Base-by-base conservation (phyloP, 352 stramenopile species). In the Pythium aquatile region DNA sequence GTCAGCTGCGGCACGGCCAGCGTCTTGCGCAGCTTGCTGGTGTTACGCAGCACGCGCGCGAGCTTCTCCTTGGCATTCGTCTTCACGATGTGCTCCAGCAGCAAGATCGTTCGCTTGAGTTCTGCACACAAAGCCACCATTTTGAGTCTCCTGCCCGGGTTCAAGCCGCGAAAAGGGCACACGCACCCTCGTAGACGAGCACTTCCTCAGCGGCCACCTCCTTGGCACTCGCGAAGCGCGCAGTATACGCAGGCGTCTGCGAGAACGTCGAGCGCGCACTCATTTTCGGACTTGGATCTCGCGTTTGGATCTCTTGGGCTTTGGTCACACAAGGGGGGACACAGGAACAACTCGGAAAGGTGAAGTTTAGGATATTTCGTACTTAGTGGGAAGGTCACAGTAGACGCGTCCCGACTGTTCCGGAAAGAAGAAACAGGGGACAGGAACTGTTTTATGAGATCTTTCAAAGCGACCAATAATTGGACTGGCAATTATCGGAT, bases 31-130 rank as follows among this genome's bases (percentile, higher is more conserved):
- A 97, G 48, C 64, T 87, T 90, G 53, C 80, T 91, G 32, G 80
- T 94, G 66, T 81, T 86, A 61, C 85, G 84, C 32, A 96, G 70
- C 37, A 94, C 77, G 33, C 89, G 87, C 47, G 83, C 68, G 53
- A 94, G 80, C 65, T 94, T 93, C 55, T 95, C 87, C 70, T 93
- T 94, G 29, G 85, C 80, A 58, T 93, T 93, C 8, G 82, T 90
- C 61, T 89, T 90, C n/a, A 91, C 83, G 29, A 90, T 78, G 32
- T 73, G 74, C 51, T 94, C 86, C 32, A 94, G 73, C 46, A 93
- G 61, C 66, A 75, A 37, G 61, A 94, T 78, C 37, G 78, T 85
- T 58, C 83, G 81, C 70, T 90, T 90, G 32, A 94, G 69, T 68
- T 94, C 85, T 94, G 55, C 24, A 56, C 3, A 26, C 14, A 33